These are phyloP conservation scores for Lactarius trivialis DNA, from an alignment of 768 basidiomycete genomes.

Conservation along the genomic window DNA sequence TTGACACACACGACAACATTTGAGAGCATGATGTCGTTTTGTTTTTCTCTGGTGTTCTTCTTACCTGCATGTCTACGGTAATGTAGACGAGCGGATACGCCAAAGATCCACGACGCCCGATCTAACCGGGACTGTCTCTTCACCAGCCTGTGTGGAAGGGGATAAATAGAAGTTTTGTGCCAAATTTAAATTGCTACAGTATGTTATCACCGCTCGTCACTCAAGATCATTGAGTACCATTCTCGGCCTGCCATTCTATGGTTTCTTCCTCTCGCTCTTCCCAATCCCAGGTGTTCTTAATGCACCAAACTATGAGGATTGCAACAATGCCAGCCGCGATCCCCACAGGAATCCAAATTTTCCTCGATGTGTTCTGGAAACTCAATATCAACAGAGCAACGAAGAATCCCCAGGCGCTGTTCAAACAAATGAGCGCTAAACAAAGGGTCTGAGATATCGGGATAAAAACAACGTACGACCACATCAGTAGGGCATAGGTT, in stretches of 20 bases:
- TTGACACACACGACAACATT: too few relatives aligned
- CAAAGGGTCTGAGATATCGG: neutral
- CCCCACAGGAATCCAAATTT: constrained; percentile 3
- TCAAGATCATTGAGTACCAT: neutral
- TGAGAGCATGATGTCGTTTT: too few relatives aligned
- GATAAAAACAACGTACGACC: constrained; percentile 40
- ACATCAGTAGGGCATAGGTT: constrained; percentile 47
- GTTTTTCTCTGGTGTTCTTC: too few relatives aligned
- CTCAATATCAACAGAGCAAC: constrained; percentile 30
- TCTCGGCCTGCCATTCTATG: neutral
- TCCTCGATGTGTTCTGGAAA: neutral
- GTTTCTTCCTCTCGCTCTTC: neutral
- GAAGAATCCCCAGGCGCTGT: constrained; percentile 37
- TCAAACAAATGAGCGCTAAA: neutral
- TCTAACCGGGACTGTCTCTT: too few relatives aligned
- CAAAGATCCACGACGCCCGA: too few relatives aligned
- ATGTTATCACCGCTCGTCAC: neutral
- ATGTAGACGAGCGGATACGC: too few relatives aligned
- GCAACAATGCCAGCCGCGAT: neutral
- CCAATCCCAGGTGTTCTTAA: constrained; percentile 1
- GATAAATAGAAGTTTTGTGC: neutral
- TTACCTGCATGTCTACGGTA: too few relatives aligned
- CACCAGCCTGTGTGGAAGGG: neutral
- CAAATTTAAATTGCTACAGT: neutral
- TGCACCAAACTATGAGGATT: constrained; percentile 5